Evolutionary conservation across 768 basidiomycete genomes (phyloP).

Genomic region (Gelatoporia subvermispora): DNA sequence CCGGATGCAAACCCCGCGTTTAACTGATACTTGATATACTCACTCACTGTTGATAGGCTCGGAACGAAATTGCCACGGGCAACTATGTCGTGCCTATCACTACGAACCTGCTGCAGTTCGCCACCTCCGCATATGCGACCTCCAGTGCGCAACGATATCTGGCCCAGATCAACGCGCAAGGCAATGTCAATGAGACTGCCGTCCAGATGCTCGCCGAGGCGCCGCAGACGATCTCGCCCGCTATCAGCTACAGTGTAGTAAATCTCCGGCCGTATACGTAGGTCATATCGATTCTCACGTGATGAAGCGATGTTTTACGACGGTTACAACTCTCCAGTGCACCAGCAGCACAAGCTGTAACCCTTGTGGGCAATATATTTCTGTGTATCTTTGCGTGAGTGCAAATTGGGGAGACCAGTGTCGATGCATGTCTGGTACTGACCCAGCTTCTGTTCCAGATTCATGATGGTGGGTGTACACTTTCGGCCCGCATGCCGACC

Average conservation of each 20-base stretch:
- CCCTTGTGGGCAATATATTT: conserved; percentile 38
- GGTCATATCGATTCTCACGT: neutral
- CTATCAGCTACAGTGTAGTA: conserved; percentile 28
- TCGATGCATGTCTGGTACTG: conserved; percentile 4
- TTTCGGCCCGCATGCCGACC: neutral
- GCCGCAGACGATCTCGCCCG: conserved; percentile 33
- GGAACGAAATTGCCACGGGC: conserved; percentile 36
- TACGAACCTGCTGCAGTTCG: conserved; percentile 17
- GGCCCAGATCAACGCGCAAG: conserved; percentile 21
- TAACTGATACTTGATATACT: too few species aligned
- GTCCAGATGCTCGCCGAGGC: conserved; percentile 32
- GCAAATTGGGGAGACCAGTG: too few species aligned
- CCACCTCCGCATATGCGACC: conserved; percentile 19
- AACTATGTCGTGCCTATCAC: conserved; percentile 36
- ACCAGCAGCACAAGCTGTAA: conserved; percentile 36
- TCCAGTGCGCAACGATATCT: conserved; percentile 19
- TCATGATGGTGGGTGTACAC: conserved; percentile 18
- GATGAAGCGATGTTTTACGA: too few species aligned
- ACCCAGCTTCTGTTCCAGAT: conserved; percentile 7
- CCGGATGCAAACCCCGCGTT: too few species aligned
- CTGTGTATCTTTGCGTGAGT: conserved; percentile 25
- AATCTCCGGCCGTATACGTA: conserved; percentile 37
- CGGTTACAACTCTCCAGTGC: conserved; percentile 12
- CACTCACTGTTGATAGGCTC: conserved; percentile 13
- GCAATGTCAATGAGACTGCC: conserved; percentile 33